Base-by-base conservation (phyloP, 345 rosid species). In the Alliaria petiolata region DNA sequence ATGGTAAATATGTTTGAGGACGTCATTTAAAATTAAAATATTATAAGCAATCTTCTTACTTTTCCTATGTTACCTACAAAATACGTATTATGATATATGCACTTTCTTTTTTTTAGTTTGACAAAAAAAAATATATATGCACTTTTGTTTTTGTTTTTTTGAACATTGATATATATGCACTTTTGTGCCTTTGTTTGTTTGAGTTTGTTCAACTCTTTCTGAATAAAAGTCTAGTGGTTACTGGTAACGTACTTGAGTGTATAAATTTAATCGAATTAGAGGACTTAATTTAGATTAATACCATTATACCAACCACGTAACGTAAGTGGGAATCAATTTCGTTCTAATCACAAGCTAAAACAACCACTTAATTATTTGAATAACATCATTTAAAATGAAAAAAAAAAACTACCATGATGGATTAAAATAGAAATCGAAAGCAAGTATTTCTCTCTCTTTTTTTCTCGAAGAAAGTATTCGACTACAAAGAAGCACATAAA, bases 141-240 rank as follows among this genome's bases (percentile, higher is more conserved):
- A 49, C 45, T 38, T 76, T n/a, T n/a, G n/a, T n/a, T n/a, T n/a
- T n/a, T n/a, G n/a, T n/a, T n/a, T n/a, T n/a, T n/a, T n/a, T n/a
- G n/a, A n/a, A n/a, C n/a, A n/a, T n/a, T n/a, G n/a, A n/a, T n/a
- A 54, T 43, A 57, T 58, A 49, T 28, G 44, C 65, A 49, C 45
- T 38, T 74, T 63, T 64, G 77, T 79, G 67, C 61, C 52, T 6
- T 57, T 49, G 70, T 84, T 53, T 45, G 61, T 17, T 72, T 51
- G 7, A 65, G 72, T 71, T 72, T 67, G 73, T 71, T 63, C 53
- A 67, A 76, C 76, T 33, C 65, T 52, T 67, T 65, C 60, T 40
- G 70, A 65, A 63, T 70, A 76, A 70, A 45, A 71, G 11, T 39
- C 42, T 38, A 15, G 8, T 39, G 7, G 69, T 52, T 57, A 15